Base-by-base conservation (phyloP, 768 basidiomycete species). In the Astraeus odoratus region DNA sequence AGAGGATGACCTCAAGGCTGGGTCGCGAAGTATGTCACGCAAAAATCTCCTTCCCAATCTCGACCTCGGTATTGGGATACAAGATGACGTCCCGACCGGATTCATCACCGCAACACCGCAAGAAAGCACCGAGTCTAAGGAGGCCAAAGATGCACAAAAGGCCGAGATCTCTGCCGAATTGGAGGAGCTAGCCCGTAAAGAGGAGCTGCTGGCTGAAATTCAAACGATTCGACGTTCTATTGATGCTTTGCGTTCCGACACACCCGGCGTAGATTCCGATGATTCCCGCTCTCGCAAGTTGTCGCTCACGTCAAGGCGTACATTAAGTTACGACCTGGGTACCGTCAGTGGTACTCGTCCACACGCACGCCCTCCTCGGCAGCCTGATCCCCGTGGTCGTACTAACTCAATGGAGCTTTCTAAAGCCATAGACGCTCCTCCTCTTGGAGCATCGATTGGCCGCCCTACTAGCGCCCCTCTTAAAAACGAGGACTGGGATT, bases 401-500 rank as follows among this genome's bases (percentile, higher is more conserved):
- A 75, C 77, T n/a, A 75, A 80, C 49, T 89, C 85, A 8, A 77
- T 90, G 82, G 86, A 86, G 50, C 57, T 83, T 39, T 71, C 76
- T 12, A 66, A 69, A 39, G 58, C 77, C 33, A 60, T 72, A 33
- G 66, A 73, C 49, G 59, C 68, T 25, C 61, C 69, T 41, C 56
- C 68, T 19, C 53, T 74, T 13, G 76, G 76, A 12, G 74, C 76
- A 43, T 69, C 79, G 1, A 79, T 85, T 43, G 72, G 73, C 44
- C 74, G 86, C 30, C 84, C 87, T 13, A 82, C 78, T 0, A 87
- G 84, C 53, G 81, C 72, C 5, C 85, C 86, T n/a, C 64, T 86
- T 31, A 76, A 75, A 39, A 80, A 86, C 34, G 73, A 77, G n/a
- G 82, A 86, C 51, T 96, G 92, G 92, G 86, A 94, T 50, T 66